Evolutionary conservation across 495 filamentous ascomycete species (phyloP), one percentile per base, ranked within the genome.

Genomic region (Hypoxylon fragiforme): DNA sequence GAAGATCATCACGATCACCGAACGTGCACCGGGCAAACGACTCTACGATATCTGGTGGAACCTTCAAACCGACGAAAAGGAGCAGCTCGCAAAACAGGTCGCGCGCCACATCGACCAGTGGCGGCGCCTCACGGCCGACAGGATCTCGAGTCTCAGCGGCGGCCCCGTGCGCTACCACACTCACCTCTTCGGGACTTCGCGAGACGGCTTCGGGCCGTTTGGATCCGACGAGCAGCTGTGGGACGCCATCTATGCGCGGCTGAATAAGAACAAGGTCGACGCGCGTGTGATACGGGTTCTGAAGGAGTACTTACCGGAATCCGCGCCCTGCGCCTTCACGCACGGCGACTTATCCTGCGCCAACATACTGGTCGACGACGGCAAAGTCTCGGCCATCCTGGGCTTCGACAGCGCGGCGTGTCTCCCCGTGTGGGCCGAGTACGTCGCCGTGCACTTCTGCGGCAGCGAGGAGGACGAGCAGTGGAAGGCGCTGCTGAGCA

Each of bases 1-100:
- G 18, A 66, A 57, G 24, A 40, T 58, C 12, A 51, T 66, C 40
- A 66, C 63, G 1, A 63, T 66, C 30, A 28, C 35, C 3, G 60
- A 63, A 9, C 34, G 13, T 8, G 40, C 26, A 9, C 45, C 39
- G 7, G 63, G 63, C 4, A 34, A 58, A 15, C 54, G 63, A 12
- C 38, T 66, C 4, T 63, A 63, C 41, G 63, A 66, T 28, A 48
- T 66, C 28, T 66, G 60, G 63, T 66, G 63, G 63, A 21, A 54
- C 24, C 42, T 66, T 4, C 30, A 31, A 14, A 6, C 31, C 1
- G 30, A 48, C 11, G 47, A 60, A 24, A 50, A 42, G 8, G 52
- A 63, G 8, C 9, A n/a, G 15, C 54, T 66, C 31, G 63, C 63
- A 3, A 44, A 39, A 20, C 39, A 66, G 18, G 60, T 63, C 2